Conservation (phyloP, 2,329 filamentous ascomycete species). For the Amphichorda felina region DNA sequence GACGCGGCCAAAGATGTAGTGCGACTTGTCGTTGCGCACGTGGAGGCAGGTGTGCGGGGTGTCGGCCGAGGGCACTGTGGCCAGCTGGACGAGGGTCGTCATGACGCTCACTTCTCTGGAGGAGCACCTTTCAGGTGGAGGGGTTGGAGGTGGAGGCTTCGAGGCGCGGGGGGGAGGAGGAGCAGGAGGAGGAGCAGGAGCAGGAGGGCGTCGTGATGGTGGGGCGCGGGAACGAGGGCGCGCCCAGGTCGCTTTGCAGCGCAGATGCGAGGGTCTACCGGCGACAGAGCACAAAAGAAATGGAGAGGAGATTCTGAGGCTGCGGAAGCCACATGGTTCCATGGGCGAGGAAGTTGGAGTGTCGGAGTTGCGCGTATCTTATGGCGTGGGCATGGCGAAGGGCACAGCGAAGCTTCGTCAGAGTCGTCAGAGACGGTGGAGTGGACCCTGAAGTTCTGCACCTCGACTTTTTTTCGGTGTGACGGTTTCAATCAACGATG, state of each 20-base stretch:
- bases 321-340: not conserved
- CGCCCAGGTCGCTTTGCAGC: not conserved
- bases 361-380: not conserved
- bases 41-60: slow-evolving; percentile 69
- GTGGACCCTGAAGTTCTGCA: no score
- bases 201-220: not conserved
- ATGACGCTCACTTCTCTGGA: slow-evolving; percentile 33
- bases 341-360: not conserved
- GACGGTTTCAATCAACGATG: no score
- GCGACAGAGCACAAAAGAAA: not conserved
- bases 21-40: slow-evolving; percentile 68
- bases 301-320: not conserved
- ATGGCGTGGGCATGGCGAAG: not conserved
- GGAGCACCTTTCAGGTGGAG: not conserved
- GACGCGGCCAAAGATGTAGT: slow-evolving; percentile 77
- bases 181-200: not conserved
- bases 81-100: slow-evolving; percentile 62
- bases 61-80: slow-evolving; percentile 78
- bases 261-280: no score
- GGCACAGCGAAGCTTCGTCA: no score
- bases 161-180: not conserved
- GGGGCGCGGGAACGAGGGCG: not conserved
- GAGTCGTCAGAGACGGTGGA: no score
- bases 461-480: no score
- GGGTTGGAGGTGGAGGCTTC: not conserved